Base-by-base conservation (phyloP, 2,329 filamentous ascomycete species). In the Epichloe gansuensis region DNA sequence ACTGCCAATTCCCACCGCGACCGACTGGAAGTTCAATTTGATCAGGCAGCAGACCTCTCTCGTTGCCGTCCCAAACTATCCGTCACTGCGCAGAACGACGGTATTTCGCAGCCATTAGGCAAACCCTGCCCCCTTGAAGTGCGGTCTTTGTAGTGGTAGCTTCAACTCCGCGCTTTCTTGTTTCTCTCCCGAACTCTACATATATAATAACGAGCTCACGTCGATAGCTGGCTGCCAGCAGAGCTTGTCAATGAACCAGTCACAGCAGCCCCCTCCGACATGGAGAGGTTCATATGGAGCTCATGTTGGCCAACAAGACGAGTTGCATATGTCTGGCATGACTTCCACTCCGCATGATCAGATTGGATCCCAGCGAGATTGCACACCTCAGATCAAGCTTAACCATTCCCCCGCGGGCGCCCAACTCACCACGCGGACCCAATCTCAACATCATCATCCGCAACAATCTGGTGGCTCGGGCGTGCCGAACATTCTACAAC, bases 401-500 rank as follows among this genome's bases (percentile, higher is more conserved):
- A 73, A 77, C 11, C 69, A 74, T 54, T 62, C 66, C 47, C 67
- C 69, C 21, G 60, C 63, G 39, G 64, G 67, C 17, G 62, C 68
- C 53, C 58, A 65, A 50, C 62, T 67, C 55, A 68, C 68, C 54
- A 60, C 68, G 25, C 63, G 66, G 46, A 47, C 53, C 21, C 54
- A 57, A 40, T 47, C 52, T 52, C 54, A 55, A 51, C 55, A 56
- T 42, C 56, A 59, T 43, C 52, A 53, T 25, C 47, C 23, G 38
- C 71, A 71, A 54, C 71, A 70, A 60, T 65, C 67, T 50, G 59
- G 59, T 56, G 60, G 66, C 47, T 71, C 70, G 52, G 64, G 71
- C 57, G 76, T 81, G 54, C 78, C 77, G 61, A 80, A 78, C 67
- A 70, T 78, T 51, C 71, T 81, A 56, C 77, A 81, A 63, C 78